These are phyloP conservation scores for Diaporthe citriasiana DNA, from an alignment of 2,329 filamentous ascomycete genomes.

Conservation along the genomic window DNA sequence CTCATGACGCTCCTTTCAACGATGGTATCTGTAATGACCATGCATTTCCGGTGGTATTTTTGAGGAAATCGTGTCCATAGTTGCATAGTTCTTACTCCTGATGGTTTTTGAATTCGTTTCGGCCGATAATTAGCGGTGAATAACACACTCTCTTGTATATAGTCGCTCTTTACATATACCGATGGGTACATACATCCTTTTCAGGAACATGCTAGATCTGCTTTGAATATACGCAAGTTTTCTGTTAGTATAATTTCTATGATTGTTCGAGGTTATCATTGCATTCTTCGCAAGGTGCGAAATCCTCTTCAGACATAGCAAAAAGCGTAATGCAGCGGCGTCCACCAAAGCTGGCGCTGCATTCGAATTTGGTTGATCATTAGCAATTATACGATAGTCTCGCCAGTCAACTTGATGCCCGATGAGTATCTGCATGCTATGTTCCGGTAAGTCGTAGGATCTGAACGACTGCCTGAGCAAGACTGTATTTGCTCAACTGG, in stretches of 20 bases:
- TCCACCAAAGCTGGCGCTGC: neutral
- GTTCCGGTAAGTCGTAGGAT: neutral
- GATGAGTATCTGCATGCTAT: too few relatives aligned
- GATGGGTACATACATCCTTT: neutral
- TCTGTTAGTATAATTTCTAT: neutral
- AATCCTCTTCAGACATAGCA: neutral
- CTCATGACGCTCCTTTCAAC: neutral
- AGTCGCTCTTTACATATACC: slow-evolving; percentile 11
- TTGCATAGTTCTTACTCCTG: neutral
- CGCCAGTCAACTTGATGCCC: neutral
- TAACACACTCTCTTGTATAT: slow-evolving; percentile 23
- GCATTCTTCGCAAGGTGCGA: neutral
- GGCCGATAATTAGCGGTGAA: neutral
- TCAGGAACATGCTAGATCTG: neutral
- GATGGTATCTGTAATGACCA: neutral
- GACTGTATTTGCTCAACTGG: neutral
- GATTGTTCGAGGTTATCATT: neutral
- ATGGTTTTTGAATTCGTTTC: neutral
- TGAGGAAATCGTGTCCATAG: too few relatives aligned
- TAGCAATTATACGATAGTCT: neutral
- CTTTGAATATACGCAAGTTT: neutral
- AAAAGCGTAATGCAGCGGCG: neutral
- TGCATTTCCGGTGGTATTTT: neutral
- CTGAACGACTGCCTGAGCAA: neutral
- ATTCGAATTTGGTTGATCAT: neutral